These are phyloP conservation scores for Coprinopsis sp. DNA, from an alignment of 768 basidiomycete genomes.

Conservation along the genomic window DNA sequence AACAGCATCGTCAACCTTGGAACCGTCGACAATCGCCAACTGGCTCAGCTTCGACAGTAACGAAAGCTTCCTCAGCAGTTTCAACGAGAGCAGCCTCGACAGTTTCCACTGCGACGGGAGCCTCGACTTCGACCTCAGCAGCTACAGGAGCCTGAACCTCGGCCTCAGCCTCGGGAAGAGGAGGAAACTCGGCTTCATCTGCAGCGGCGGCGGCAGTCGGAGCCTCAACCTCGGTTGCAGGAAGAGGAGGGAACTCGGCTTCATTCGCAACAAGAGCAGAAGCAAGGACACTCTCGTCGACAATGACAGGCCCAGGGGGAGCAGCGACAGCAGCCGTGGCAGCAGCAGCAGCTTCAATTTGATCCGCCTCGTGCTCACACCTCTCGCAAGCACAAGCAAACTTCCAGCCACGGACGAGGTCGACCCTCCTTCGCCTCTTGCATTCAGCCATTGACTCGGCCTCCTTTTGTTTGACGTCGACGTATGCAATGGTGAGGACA, in stretches of 20 bases:
- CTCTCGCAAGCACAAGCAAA: slow-evolving; percentile 72
- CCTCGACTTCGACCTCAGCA: not conserved
- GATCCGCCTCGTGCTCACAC: slow-evolving; percentile 52
- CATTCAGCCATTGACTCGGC: slow-evolving; percentile 52
- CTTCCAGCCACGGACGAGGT: slow-evolving; percentile 77
- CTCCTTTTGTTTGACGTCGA: slow-evolving; percentile 56
- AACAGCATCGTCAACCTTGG: no score
- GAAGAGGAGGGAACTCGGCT: not conserved
- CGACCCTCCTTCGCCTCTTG: slow-evolving; percentile 60
- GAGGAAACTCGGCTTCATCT: slow-evolving; percentile 1
- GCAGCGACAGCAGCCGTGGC: slow-evolving; percentile 14
- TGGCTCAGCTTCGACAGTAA: no score
- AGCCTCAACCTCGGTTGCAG: slow-evolving; percentile 4
- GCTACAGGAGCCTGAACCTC: not conserved
- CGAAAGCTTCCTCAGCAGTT: not conserved
- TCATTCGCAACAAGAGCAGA: not conserved
- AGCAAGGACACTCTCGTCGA: not conserved
- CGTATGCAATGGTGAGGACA: slow-evolving; percentile 69
- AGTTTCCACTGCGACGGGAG: not conserved
- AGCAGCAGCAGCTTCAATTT: not conserved
- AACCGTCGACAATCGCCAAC: no score
- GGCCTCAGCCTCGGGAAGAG: not conserved
- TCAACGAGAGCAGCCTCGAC: not conserved
- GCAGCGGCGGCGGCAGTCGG: not conserved
- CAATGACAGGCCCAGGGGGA: not conserved